phyloP scores from a whole-genome alignment of 1,139 yeast species.

The Candida dubliniensis region DNA sequence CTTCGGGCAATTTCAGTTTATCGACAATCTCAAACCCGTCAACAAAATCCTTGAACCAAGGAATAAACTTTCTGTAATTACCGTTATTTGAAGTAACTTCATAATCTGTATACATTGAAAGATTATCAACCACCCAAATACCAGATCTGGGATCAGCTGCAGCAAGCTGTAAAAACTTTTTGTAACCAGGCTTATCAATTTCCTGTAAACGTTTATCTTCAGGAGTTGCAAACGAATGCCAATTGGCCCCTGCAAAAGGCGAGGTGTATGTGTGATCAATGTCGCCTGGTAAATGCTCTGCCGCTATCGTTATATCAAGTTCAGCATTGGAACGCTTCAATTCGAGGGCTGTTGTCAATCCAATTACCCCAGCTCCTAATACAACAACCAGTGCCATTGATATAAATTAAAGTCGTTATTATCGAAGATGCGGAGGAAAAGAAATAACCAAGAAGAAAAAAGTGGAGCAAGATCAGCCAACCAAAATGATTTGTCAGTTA shows the following conservation, averaged over 20 bases:
- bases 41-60: constrained; percentile 50
- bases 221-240: constrained; percentile 45
- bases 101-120: constrained; percentile 28
- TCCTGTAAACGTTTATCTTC: constrained; percentile 34
- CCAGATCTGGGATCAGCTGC: constrained; percentile 46
- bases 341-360: constrained; percentile 40
- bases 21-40: constrained; percentile 31
- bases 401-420: neutral
- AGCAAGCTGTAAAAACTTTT: constrained; percentile 39
- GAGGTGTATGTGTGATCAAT: constrained; percentile 36
- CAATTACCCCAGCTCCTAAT: constrained; percentile 44
- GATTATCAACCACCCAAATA: constrained; percentile 34
- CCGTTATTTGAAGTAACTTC: constrained; percentile 12
- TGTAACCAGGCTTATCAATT: constrained; percentile 43
- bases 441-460: neutral
- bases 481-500: constrained; percentile 40
- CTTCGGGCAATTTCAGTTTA: constrained; percentile 30
- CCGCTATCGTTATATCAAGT: constrained; percentile 30
- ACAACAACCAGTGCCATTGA: constrained; percentile 23
- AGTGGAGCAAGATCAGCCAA: constrained; percentile 34
- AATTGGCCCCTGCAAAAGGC: constrained; percentile 47
- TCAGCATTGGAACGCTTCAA: constrained; percentile 23
- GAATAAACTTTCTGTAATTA: constrained; percentile 23
- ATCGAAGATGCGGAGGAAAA: neutral
- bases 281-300: constrained; percentile 42